Conservation (phyloP, 1,284 basidiomycete species). For the Heterobasidion annosum region DNA sequence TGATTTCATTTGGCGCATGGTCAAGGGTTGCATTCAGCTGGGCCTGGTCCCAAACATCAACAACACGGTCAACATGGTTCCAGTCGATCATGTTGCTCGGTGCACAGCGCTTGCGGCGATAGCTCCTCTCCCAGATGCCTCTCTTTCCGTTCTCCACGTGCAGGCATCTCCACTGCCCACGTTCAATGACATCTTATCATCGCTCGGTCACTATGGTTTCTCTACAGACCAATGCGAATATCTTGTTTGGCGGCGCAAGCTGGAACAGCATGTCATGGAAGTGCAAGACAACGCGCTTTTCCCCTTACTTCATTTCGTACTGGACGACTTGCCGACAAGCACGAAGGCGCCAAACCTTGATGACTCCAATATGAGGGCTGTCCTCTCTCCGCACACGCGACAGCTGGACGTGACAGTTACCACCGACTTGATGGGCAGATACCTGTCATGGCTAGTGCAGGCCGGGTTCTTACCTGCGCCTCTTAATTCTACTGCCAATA, state of each 20-base stretch:
- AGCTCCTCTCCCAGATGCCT: conserved; percentile 36
- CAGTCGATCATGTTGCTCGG: conserved; percentile 93
- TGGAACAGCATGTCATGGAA: conserved; percentile 94
- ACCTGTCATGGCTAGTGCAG: conserved; percentile 90
- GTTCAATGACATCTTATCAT: conserved; percentile 83
- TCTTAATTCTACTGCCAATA: conserved; percentile 17
- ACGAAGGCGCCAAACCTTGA: conserved; percentile 93
- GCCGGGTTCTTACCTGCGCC: conserved; percentile 82
- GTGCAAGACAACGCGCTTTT: conserved; percentile 95
- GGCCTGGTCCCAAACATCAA: conserved; percentile 96
- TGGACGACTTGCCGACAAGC: conserved; percentile 94
- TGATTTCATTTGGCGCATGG: conserved; percentile 97
- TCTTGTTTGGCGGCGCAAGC: conserved; percentile 82
- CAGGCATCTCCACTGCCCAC: conserved; percentile 83
- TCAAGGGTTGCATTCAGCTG: conserved; percentile 96
- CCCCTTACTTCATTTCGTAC: conserved; percentile 93
- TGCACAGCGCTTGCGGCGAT: conserved; percentile 70
- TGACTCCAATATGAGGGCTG: conserved; percentile 71
- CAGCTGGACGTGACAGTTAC: conserved; percentile 56
- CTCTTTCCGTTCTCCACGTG: conserved; percentile 78
- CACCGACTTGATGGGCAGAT: conserved; percentile 73
- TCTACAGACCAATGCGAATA: conserved; percentile 78
- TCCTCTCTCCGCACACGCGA: conserved; percentile 40
- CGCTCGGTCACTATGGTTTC: conserved; percentile 80
- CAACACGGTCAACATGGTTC: conserved; percentile 98